Evolutionary conservation across 2,329 filamentous ascomycete species (phyloP), one percentile per base, ranked within the genome.

Genomic region (Ascochyta viciae-villosae): DNA sequence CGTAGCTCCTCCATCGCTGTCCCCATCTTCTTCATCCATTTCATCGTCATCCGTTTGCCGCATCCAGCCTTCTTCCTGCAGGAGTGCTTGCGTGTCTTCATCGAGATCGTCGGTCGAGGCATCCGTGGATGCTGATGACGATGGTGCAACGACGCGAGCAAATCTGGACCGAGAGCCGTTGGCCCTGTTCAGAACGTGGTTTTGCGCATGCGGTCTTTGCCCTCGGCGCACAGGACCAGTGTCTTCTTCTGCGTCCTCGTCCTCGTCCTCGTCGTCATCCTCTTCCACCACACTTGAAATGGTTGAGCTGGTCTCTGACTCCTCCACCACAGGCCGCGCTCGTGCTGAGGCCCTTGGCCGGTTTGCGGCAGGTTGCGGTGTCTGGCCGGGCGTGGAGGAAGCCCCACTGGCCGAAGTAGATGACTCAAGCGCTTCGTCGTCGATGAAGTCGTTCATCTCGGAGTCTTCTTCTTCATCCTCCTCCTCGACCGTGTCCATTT

Each of bases 1-100:
- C 74, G 76, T 78, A 64, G 74, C 70, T 65, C 67, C 76, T 60
- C 74, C 75, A 72, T 78, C 76, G 60, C 76, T 78, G 54, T 77
- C 73, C 60, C 74, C 75, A 55, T 74, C 71, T 54, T 69, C 73
- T 65, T 57, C 54, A 42, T 70, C 70, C 71, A 74, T 74, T 45
- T 72, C 72, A 46, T 76, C 74, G 46, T 77, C 74, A 37, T 76
- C 72, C 37, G 73, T 72, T 38, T 76, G 73, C 27, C 74, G 61
- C 62, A 72, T 72, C 74, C 75, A 77, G 6, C 75, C 75, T 43
- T 75, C 64, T 26, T 70, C 66, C 46, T 64, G 65, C 29, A 77
- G 61, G 40, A 76, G 60, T 39, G 67, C 68, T 55, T 75, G 74
- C 6, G 70, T 74, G 44, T 75, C 74, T 47, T 77, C 74, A 44